These are phyloP conservation scores for Schizochytrium sp. DNA, from an alignment of 108 stramenopile species.

Conservation along the genomic window DNA sequence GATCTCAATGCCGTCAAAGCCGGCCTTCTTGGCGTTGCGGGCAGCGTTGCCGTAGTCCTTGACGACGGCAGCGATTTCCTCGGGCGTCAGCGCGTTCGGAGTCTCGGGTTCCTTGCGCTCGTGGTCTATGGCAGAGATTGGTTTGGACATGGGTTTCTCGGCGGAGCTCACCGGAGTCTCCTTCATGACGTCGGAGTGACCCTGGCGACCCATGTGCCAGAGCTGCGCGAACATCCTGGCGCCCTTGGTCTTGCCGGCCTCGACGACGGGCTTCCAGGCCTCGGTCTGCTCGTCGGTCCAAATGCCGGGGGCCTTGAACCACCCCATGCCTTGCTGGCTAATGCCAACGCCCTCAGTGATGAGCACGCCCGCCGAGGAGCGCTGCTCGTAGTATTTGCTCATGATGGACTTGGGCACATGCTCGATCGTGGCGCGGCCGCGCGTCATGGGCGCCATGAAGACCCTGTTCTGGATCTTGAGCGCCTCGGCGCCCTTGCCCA, in stretches of 20 bases:
- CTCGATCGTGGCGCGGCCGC: constrained; percentile 40
- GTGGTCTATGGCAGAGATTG: neutral
- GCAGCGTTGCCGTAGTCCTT: constrained; percentile 41
- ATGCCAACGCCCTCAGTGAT: constrained; percentile 57
- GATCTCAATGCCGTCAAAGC: constrained; percentile 60
- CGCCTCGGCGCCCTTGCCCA: neutral
- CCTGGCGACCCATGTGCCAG: constrained; percentile 58
- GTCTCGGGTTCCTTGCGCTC: constrained; percentile 40
- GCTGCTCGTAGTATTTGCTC: constrained; percentile 51
- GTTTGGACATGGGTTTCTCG: neutral
- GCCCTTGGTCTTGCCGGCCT: constrained; percentile 54
- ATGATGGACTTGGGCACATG: constrained; percentile 50
- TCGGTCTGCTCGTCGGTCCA: constrained; percentile 44
- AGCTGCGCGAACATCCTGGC: constrained; percentile 52
- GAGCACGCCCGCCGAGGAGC: constrained; percentile 55
- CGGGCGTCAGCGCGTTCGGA: constrained; percentile 34
- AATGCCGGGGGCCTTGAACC: constrained; percentile 46
- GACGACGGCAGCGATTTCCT: constrained; percentile 40
- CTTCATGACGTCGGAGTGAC: constrained; percentile 44
- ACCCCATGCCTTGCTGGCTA: constrained; percentile 49
- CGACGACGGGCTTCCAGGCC: constrained; percentile 58
- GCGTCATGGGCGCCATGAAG: constrained; percentile 54
- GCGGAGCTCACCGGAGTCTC: constrained; percentile 27
- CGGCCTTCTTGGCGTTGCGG: constrained; percentile 33
- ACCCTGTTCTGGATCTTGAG: constrained; percentile 39